These are phyloP conservation scores for Cutaneotrichosporon sp. DNA, from an alignment of 1,284 basidiomycete genomes.

Conservation along the genomic window DNA sequence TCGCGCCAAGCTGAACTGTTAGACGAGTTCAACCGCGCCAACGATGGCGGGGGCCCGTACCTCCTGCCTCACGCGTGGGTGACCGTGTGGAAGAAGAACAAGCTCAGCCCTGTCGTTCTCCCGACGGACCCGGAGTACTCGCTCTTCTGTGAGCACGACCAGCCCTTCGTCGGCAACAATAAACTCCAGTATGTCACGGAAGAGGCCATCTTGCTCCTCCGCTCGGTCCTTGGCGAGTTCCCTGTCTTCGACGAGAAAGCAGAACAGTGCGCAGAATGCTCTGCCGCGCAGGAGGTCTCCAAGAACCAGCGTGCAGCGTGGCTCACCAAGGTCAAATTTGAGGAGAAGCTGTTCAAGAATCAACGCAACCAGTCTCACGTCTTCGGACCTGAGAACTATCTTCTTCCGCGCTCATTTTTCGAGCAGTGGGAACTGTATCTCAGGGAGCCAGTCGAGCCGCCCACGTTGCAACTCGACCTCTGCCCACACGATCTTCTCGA, in stretches of 20 bases:
- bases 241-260: slow-evolving; percentile 15
- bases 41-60: slow-evolving; percentile 23
- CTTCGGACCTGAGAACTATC: slow-evolving; percentile 30
- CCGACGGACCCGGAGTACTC: slow-evolving; percentile 31
- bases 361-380: slow-evolving; percentile 13
- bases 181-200: slow-evolving; percentile 17
- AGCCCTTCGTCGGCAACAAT: slow-evolving; percentile 12
- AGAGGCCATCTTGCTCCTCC: slow-evolving; percentile 24
- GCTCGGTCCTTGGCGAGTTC: slow-evolving; percentile 38
- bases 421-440: slow-evolving; percentile 31
- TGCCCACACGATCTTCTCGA: slow-evolving; percentile 44
- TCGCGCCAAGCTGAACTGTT: slow-evolving; percentile 20
- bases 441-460: slow-evolving; percentile 7
- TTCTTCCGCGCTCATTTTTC: slow-evolving; percentile 31
- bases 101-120: slow-evolving; percentile 4
- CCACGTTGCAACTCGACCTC: slow-evolving; percentile 25
- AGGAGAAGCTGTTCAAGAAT: slow-evolving; percentile 14
- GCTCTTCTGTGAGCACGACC: slow-evolving; percentile 40
- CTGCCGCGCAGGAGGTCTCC: not conserved
- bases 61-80: slow-evolving; percentile 36
- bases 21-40: slow-evolving; percentile 29
- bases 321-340: slow-evolving; percentile 12
- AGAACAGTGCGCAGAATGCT: slow-evolving; percentile 27
- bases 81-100: slow-evolving; percentile 29
- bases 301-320: slow-evolving; percentile 7